Conservation (phyloP, 2,329 filamentous ascomycete genomes). For the Acephala macrosclerotiorum region DNA sequence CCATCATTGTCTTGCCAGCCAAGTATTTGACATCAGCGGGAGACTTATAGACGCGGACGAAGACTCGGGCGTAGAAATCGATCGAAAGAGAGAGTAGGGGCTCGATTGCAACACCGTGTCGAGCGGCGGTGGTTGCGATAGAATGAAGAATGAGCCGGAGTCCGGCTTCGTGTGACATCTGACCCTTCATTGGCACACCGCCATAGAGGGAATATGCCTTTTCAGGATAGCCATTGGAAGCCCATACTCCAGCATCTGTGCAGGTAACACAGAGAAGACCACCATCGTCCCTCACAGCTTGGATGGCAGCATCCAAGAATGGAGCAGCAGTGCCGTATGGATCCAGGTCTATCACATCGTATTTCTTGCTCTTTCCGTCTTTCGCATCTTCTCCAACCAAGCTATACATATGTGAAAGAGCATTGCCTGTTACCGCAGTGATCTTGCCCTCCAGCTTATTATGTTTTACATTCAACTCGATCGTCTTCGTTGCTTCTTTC, state of each 20-base stretch:
- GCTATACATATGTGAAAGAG: constrained; percentile 90
- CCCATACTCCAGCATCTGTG: constrained; percentile 95
- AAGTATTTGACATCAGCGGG: constrained; percentile 89
- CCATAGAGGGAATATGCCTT: constrained; percentile 96
- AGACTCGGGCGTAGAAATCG: constrained; percentile 92
- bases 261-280: constrained; percentile 95
- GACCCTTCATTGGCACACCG: constrained; percentile 84
- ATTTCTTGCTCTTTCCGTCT: constrained; percentile 62
- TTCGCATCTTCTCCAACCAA: constrained; percentile 56
- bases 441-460: constrained; percentile 79
- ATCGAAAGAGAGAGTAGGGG: constrained; percentile 92
- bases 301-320: constrained; percentile 90
- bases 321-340: constrained; percentile 93
- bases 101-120: constrained; percentile 88
- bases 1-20: constrained; percentile 89
- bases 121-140: constrained; percentile 80
- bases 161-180: constrained; percentile 87
- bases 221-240: constrained; percentile 91
- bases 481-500: constrained; percentile 76
- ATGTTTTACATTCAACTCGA: constrained; percentile 83
- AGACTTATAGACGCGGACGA: constrained; percentile 81
- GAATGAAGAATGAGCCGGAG: constrained; percentile 85
- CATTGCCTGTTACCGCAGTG: constrained; percentile 78
- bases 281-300: constrained; percentile 82
- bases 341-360: constrained; percentile 95